Percentiles rank a stretch among this genome's conserved stretches.
Conservation (phyloP, 2,329 filamentous ascomycete species). For the Hymenoscyphus scutula region DNA sequence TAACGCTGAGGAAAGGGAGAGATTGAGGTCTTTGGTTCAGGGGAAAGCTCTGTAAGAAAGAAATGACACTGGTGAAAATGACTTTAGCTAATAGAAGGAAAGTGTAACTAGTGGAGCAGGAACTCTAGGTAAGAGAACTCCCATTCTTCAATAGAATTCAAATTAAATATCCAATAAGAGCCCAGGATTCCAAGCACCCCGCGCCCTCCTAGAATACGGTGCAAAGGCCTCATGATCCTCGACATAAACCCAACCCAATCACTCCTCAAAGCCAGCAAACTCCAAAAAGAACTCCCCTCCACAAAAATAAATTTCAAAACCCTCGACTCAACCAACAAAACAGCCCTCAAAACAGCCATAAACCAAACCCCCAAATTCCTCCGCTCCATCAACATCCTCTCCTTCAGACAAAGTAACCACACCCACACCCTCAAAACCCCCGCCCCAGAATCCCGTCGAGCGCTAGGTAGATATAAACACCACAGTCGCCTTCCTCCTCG, state of each 20-base stretch:
- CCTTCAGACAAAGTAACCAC: conserved; percentile 67
- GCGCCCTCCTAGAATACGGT: conserved; percentile 68
- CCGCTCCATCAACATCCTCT: conserved; percentile 52
- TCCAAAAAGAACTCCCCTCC: conserved; percentile 54
- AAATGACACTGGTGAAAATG: not conserved
- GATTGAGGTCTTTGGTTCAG: conserved; percentile 49
- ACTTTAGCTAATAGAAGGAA: not conserved
- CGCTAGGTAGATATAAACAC: conserved; percentile 72
- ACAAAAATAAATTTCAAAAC: conserved; percentile 48
- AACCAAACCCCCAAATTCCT: conserved; percentile 42
- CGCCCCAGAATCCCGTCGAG: conserved; percentile 56
- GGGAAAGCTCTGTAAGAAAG: conserved; percentile 50
- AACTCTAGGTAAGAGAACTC: conserved; percentile 45
- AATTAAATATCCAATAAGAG: not conserved
- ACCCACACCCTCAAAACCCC: conserved; percentile 59
- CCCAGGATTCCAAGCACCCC: conserved; percentile 48
- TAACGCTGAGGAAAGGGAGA: conserved; percentile 37
- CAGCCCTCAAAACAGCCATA: conserved; percentile 45
- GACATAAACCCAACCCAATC: conserved; percentile 49
- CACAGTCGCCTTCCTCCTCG: conserved; percentile 67
- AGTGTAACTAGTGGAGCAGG: conserved; percentile 64
- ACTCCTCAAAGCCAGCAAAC: conserved; percentile 41
- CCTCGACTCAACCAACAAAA: conserved; percentile 59
- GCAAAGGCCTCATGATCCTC: conserved; percentile 57
- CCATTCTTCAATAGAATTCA: not conserved